A percentile compares a stretch with the other conserved stretches of the same genome.
phyloP scores from a whole-genome alignment of 1,139 yeast species.

The Kurtzmaniella quercitrusa region DNA sequence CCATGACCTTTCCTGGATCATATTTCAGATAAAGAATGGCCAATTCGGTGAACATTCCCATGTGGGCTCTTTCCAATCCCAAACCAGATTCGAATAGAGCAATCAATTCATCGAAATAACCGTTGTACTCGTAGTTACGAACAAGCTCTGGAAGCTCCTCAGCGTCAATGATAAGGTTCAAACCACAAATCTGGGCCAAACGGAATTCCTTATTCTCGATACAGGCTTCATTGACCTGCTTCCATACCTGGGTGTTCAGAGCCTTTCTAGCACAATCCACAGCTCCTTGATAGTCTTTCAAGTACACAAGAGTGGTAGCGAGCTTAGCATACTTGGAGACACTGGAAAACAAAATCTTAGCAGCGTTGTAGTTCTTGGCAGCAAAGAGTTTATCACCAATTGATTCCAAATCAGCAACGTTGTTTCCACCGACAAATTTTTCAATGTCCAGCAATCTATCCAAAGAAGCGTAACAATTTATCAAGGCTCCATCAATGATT shows the following conservation, averaged over 20 bases:
- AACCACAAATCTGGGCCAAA: conserved; percentile 97
- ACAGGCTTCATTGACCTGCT: conserved; percentile 95
- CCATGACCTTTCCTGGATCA: conserved; percentile 88
- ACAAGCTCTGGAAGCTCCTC: conserved; percentile 94
- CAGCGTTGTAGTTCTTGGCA: conserved; percentile 83
- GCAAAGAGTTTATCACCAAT: conserved; percentile 92
- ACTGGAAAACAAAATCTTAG: conserved; percentile 79
- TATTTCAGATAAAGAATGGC: conserved; percentile 89
- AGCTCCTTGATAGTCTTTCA: conserved; percentile 91
- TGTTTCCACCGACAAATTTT: conserved; percentile 76
- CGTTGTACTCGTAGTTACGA: conserved; percentile 79
- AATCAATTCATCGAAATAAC: conserved; percentile 88
- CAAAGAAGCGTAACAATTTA: conserved; percentile 80
- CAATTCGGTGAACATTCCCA: conserved; percentile 99
- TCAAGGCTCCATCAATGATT: conserved; percentile 84
- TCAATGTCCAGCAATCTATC: conserved; percentile 78
- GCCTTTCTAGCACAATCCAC: conserved; percentile 99
- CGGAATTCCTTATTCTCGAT: conserved; percentile 93
- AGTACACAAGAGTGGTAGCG: conserved; percentile 90
- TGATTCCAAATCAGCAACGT: conserved; percentile 86
- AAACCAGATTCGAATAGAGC: conserved; percentile 93
- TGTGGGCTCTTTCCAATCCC: conserved; percentile 96
- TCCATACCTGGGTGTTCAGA: conserved; percentile 91
- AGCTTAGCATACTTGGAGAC: conserved; percentile 92
- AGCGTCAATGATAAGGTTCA: conserved; percentile 94